Base-by-base conservation (phyloP, 495 filamentous ascomycete species). In the Talaromyces wortmannii region DNA sequence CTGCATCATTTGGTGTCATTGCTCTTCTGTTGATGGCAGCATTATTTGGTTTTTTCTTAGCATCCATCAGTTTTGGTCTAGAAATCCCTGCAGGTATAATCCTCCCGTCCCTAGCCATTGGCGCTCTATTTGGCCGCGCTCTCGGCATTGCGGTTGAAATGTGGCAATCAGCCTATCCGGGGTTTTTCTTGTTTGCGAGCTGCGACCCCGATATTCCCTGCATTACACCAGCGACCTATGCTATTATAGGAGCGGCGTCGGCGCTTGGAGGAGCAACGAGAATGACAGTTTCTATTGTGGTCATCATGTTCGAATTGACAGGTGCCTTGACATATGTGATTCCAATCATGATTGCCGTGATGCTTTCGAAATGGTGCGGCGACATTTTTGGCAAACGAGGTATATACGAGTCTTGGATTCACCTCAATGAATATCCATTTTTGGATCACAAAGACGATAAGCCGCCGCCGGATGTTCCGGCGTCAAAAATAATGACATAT, bases 301-400 rank as follows among this genome's bases (percentile, higher is more conserved):
- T 97, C 58, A 97, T 98, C 71, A 97, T 96, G 90, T 98, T 97
- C 60, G 94, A 98, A 71, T 83, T 98, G 30, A 98, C 94, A 0
- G 94, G 94, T 29, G 95, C 94, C 0, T 75, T 98, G 12, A 95
- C 92, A 0, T 97, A 98, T 66, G 94, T 98, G 32, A 84, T 98
- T 10, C 94, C 94, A 16, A 97, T 98, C 65, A 98, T 98, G 94
- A 88, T 98, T 56, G 91, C 95, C n/a, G 94, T 98, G 57, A 96
- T 98, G 92, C 73, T 97, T 18, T 89, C 87, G 57, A 98, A 98
- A 70, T 98, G 94, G 94, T 91, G 96, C 17, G 94, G 94, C 63
- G 94, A 98, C 68, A 94, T 92, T 30, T 95, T 98, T 69, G 89
- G 89, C 15, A 90, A 89, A 49, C 83, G 88, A 15, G 94, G 95